Percentiles rank a stretch among this genome's conserved stretches.
phyloP scores from a whole-genome alignment of 495 filamentous ascomycete genomes.

The Penicillium desertorum region DNA sequence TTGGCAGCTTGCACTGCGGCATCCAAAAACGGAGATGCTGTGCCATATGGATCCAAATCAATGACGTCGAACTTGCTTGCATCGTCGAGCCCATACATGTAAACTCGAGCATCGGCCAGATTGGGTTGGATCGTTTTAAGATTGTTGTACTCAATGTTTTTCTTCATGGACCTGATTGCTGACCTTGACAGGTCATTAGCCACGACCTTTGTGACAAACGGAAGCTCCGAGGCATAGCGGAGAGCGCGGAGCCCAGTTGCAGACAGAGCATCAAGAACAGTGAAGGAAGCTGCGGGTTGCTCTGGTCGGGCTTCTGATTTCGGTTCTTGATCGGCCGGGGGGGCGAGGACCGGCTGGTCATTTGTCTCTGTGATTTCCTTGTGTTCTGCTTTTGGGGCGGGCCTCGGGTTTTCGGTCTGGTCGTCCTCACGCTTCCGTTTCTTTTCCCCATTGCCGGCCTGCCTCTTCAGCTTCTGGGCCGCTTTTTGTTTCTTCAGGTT shows the following conservation, averaged over 20 bases:
- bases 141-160: slow-evolving; percentile 80
- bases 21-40: slow-evolving; percentile 87
- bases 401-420: slow-evolving; percentile 19
- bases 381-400: slow-evolving; percentile 11
- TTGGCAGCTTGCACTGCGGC: slow-evolving; percentile 79
- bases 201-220: slow-evolving; percentile 74
- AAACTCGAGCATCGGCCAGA: slow-evolving; percentile 78
- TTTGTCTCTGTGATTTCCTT: slow-evolving; percentile 19
- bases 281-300: slow-evolving; percentile 48
- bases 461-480: slow-evolving; percentile 44
- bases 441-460: slow-evolving; percentile 42
- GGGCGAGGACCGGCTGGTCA: slow-evolving; percentile 4
- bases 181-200: slow-evolving; percentile 82
- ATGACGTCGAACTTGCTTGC: slow-evolving; percentile 76
- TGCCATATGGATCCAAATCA: slow-evolving; percentile 94
- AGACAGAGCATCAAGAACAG: slow-evolving; percentile 90
- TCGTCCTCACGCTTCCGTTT: slow-evolving; percentile 48
- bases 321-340: slow-evolving; percentile 8
- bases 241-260: slow-evolving; percentile 91
- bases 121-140: slow-evolving; percentile 65
- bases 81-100: slow-evolving; percentile 72
- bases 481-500: slow-evolving; percentile 38
- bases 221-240: slow-evolving; percentile 88
- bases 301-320: not conserved
- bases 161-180: slow-evolving; percentile 76